Conservation (phyloP, 2,329 filamentous ascomycete species). For the Trichoderma cornu-damae region DNA sequence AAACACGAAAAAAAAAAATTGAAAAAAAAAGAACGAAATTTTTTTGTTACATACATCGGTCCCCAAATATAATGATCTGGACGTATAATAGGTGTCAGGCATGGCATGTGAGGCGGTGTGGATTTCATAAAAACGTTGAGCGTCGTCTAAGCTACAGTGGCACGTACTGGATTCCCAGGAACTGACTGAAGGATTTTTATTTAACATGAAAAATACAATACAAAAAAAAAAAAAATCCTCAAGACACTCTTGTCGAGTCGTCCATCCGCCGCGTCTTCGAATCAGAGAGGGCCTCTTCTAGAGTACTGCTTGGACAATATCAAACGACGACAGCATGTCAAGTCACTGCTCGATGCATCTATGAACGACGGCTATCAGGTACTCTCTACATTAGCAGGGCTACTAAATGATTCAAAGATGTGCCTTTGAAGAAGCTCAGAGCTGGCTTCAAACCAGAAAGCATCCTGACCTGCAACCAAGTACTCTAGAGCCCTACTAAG, state of each 20-base stretch:
- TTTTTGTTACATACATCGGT: neutral
- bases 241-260: neutral
- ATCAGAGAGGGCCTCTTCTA: neutral
- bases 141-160: constrained; percentile 7
- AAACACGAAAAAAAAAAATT: too few species aligned
- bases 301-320: neutral
- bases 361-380: too few species aligned
- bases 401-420: too few species aligned
- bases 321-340: neutral
- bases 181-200: neutral
- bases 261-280: neutral
- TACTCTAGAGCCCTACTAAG: too few species aligned
- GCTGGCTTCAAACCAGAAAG: too few species aligned
- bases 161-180: constrained; percentile 7
- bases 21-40: neutral
- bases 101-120: constrained; percentile 2
- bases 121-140: constrained; percentile 11
- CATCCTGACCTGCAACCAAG: too few species aligned
- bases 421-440: too few species aligned
- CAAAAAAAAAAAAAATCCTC: neutral
- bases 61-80: neutral
- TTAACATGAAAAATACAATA: too few species aligned
- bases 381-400: too few species aligned
- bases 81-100: neutral
- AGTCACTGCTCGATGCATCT: too few species aligned